Conservation (phyloP, 805 yeast genomes). For the Diddensiella santjacobensis region DNA sequence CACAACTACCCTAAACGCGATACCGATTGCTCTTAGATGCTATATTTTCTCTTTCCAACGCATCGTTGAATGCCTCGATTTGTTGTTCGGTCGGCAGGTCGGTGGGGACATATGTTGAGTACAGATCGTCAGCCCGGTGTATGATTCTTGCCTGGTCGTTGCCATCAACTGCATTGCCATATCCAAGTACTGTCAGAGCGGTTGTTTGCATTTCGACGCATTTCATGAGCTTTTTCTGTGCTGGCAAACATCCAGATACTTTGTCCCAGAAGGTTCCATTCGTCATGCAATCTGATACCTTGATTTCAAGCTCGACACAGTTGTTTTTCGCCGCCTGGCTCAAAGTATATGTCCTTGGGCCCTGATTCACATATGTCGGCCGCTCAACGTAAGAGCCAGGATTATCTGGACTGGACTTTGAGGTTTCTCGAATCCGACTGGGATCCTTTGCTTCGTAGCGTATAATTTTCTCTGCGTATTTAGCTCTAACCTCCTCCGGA, state of each 20-base stretch:
- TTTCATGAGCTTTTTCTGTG: conserved; percentile 24
- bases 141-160: conserved; percentile 22
- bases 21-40: neutral
- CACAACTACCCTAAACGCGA: conserved; percentile 1
- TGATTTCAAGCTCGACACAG: conserved; percentile 32
- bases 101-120: conserved; percentile 25
- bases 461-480: neutral
- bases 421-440: too few species aligned
- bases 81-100: conserved; percentile 23
- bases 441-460: too few species aligned
- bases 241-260: conserved; percentile 25
- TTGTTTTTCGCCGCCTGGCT: conserved; percentile 32
- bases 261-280: conserved; percentile 26
- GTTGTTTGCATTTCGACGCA: conserved; percentile 30
- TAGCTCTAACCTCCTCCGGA: conserved; percentile 12
- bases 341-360: too few species aligned
- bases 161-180: conserved; percentile 15
- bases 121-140: conserved; percentile 30
- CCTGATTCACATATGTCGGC: too few species aligned
- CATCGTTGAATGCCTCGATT: conserved; percentile 19
- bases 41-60: conserved; percentile 15
- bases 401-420: too few species aligned
- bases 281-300: conserved; percentile 27
- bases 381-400: too few species aligned
- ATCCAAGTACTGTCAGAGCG: conserved; percentile 29